These are phyloP conservation scores for Pichiaceae sp. DNA, from an alignment of 1,139 yeast species.

Conservation along the genomic window DNA sequence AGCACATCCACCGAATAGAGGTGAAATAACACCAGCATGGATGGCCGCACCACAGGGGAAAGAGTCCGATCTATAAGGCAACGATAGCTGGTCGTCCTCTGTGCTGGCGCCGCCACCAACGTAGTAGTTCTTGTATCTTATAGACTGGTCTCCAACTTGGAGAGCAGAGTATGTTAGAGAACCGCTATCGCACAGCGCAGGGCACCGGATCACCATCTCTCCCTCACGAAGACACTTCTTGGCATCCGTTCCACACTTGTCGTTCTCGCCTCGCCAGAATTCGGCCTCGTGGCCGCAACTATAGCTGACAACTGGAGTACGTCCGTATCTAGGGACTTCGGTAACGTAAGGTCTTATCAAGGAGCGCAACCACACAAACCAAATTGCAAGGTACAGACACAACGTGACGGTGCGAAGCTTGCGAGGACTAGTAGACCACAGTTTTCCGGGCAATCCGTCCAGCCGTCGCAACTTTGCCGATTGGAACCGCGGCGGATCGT, in stretches of 20 bases:
- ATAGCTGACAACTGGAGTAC: conserved; percentile 24
- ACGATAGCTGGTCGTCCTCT: conserved; percentile 24
- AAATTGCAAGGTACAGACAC: neutral
- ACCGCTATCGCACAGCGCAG: conserved; percentile 77
- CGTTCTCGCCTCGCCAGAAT: conserved; percentile 71
- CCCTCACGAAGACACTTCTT: conserved; percentile 33
- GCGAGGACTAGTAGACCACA: neutral
- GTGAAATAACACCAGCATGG: conserved; percentile 74
- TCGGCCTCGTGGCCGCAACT: conserved; percentile 35
- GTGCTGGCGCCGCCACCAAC: conserved; percentile 58
- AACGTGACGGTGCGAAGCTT: neutral
- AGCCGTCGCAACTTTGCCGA: neutral
- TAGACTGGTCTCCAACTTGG: conserved; percentile 61
- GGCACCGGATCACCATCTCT: conserved; percentile 66
- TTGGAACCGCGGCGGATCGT: conserved; percentile 2
- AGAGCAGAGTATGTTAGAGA: conserved; percentile 73
- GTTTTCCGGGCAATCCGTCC: conserved; percentile 1
- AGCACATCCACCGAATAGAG: conserved; percentile 77
- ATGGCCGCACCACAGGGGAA: conserved; percentile 86
- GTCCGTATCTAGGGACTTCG: conserved; percentile 25
- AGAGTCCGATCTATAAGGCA: conserved; percentile 81
- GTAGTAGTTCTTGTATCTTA: conserved; percentile 65
- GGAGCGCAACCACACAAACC: neutral
- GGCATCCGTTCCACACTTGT: conserved; percentile 69
- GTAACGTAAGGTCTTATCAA: conserved; percentile 23